Conservation (phyloP, 345 rosid species). For the Cardamine occulta region DNA sequence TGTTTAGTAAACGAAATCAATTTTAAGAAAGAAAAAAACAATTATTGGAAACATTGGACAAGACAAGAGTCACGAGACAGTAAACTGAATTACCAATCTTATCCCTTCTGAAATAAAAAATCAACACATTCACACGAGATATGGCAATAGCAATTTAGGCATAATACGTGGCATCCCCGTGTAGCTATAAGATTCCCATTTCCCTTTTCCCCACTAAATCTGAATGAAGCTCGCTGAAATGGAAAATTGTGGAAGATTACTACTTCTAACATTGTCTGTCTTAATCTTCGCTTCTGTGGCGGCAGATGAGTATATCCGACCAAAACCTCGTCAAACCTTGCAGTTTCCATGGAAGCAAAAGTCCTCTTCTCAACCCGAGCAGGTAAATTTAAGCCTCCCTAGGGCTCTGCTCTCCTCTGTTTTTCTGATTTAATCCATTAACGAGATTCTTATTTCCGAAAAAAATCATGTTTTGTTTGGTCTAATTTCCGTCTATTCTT, state of each 20-base stretch:
- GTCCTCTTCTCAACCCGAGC: slow-evolving; percentile 65
- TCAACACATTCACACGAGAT: slow-evolving; percentile 27
- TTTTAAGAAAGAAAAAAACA: neutral
- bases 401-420: slow-evolving; percentile 10
- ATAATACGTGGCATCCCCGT: neutral
- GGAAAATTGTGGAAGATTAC: slow-evolving; percentile 24
- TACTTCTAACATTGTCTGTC: slow-evolving; percentile 30
- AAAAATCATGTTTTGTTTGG: slow-evolving; percentile 3
- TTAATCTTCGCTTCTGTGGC: slow-evolving; percentile 47
- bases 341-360: slow-evolving; percentile 64
- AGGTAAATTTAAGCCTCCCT: slow-evolving; percentile 50
- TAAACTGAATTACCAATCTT: neutral
- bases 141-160: neutral
- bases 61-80: neutral
- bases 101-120: neutral
- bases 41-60: neutral
- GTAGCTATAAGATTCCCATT: slow-evolving; percentile 8
- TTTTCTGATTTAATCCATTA: neutral
- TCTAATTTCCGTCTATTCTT: slow-evolving; percentile 8
- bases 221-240: slow-evolving; percentile 22
- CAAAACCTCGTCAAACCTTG: slow-evolving; percentile 75
- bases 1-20: neutral
- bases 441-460: neutral
- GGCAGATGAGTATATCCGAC: slow-evolving; percentile 65
- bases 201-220: slow-evolving; percentile 31